Base-by-base conservation (phyloP, 1,284 basidiomycete genomes). In the Boletus semigastroideus region DNA sequence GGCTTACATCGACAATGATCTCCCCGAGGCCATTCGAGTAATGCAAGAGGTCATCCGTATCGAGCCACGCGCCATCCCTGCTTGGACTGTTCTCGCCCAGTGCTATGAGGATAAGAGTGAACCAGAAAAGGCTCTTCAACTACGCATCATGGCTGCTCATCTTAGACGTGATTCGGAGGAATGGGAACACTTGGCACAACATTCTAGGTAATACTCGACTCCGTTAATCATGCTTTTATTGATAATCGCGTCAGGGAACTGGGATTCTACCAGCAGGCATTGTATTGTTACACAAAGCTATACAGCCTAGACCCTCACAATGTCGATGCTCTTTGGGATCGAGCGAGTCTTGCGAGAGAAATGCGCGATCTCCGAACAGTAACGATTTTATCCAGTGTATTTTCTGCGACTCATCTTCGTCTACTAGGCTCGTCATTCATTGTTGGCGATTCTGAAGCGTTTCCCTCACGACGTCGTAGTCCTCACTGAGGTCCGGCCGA, bases 11-110 rank as follows among this genome's bases (percentile, higher is more conserved):
- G 84, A 89, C 60, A 80, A 76, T 46, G 73, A 92, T 54, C 74
- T 86, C 17, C 72, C 78, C 2, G 80, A 86, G 58, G 88, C 93
- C 1, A 86, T 93, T 33, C 79, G 82, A 20, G 80, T 87, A 41
- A 91, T 95, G 79, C 85, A 90, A 65, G 92, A 98, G 65, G 91
- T 98, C 57, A 94, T 98, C 52, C 83, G 92, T 10, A 93, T 95
- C 51, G 95, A 98, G 68, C 93, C 94, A 2, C 84, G 89, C 31
- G 90, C 93, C 10, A 78, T 80, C 5, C 73, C 84, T 5, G 92
- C 94, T 0, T 98, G 95, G 94, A 82, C 84, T 10, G 91, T 94
- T 45, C 55, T 56, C 1, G 55, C 60, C 19, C 60, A 59, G 20
- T 60, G 58, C 33, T 60, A 62, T 25, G 58, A 59, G 38, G 58